These are phyloP conservation scores for Kodamaea sp. DNA, from an alignment of 1,139 yeast species.

Conservation along the genomic window DNA sequence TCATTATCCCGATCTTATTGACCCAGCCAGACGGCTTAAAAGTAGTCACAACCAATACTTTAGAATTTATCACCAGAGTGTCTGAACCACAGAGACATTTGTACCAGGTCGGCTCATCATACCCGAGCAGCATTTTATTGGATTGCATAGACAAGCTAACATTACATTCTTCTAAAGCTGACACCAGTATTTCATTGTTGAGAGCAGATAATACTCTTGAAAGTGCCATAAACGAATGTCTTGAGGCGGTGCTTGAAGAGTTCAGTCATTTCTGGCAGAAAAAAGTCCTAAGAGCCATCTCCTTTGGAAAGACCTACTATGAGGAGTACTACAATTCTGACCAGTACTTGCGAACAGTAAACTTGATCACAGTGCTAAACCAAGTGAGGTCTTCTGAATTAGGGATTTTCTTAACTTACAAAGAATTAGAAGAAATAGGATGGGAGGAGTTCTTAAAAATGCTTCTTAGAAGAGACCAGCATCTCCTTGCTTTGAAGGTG, in stretches of 20 bases:
- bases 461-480: conserved; percentile 61
- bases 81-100: conserved; percentile 57
- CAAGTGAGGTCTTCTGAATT: conserved; percentile 61
- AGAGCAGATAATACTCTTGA: conserved; percentile 55
- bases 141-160: conserved; percentile 80
- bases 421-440: conserved; percentile 52
- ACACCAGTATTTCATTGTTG: conserved; percentile 64
- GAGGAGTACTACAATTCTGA: conserved; percentile 54
- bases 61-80: conserved; percentile 71
- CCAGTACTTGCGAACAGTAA: conserved; percentile 60
- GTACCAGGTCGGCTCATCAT: conserved; percentile 79
- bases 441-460: conserved; percentile 57
- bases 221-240: conserved; percentile 69
- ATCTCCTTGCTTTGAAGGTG: conserved; percentile 64
- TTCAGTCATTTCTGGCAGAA: conserved; percentile 80
- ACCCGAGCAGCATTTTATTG: conserved; percentile 77
- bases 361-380: conserved; percentile 66
- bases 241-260: conserved; percentile 76
- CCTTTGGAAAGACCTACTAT: conserved; percentile 78
- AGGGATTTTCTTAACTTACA: conserved; percentile 68
- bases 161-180: conserved; percentile 77
- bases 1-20: conserved; percentile 38
- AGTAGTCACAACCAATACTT: conserved; percentile 55
- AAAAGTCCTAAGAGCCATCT: conserved; percentile 73
- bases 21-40: conserved; percentile 75